Percentiles rank a stretch among this genome's conserved stretches.
These are phyloP conservation scores for Penicillium paxilli DNA, from an alignment of 495 filamentous ascomycete species.

Conservation along the genomic window DNA sequence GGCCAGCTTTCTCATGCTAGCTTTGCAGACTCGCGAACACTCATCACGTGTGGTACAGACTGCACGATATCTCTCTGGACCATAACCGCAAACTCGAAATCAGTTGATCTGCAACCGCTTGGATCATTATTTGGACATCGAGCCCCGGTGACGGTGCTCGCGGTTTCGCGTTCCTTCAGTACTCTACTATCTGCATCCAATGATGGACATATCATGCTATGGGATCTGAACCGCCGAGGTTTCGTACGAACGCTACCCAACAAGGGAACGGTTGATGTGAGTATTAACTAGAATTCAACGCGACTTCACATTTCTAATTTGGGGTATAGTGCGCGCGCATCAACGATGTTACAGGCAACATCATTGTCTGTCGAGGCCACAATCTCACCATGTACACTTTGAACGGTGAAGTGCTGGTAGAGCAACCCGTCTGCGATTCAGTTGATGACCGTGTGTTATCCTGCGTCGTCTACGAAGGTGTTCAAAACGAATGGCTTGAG, in stretches of 20 bases:
- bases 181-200: slow-evolving; percentile 76
- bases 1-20: slow-evolving; percentile 78
- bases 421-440: slow-evolving; percentile 73
- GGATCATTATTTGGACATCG: slow-evolving; percentile 88
- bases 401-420: slow-evolving; percentile 79
- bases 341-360: slow-evolving; percentile 85
- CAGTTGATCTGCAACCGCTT: slow-evolving; percentile 77
- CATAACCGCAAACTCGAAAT: slow-evolving; percentile 59
- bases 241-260: slow-evolving; percentile 76
- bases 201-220: slow-evolving; percentile 82
- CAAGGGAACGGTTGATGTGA: slow-evolving; percentile 52
- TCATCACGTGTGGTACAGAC: slow-evolving; percentile 88
- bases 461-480: slow-evolving; percentile 92
- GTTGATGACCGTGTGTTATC: slow-evolving; percentile 71
- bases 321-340: slow-evolving; percentile 71
- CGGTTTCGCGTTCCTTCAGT: slow-evolving; percentile 84
- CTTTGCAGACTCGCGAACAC: slow-evolving; percentile 84
- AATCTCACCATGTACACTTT: slow-evolving; percentile 80
- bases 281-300: slow-evolving; percentile 2
- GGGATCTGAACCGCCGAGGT: slow-evolving; percentile 88
- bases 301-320: slow-evolving; percentile 14
- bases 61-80: slow-evolving; percentile 86
- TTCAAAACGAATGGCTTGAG: slow-evolving; percentile 90
- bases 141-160: slow-evolving; percentile 73
- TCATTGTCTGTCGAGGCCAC: slow-evolving; percentile 77